phyloP scores from a whole-genome alignment of 83 land plant species.

The Picea abies region DNA sequence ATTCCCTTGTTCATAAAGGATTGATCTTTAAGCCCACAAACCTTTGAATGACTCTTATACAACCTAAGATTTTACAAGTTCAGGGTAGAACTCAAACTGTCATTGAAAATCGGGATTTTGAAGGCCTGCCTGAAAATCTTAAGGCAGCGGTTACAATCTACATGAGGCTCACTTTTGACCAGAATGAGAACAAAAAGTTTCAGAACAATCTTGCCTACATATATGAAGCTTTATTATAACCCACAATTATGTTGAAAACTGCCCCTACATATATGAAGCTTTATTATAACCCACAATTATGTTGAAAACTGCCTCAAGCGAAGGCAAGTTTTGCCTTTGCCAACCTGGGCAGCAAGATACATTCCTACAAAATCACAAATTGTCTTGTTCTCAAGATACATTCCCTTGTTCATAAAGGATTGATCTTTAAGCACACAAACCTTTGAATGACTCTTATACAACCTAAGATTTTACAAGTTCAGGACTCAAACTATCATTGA shows the following conservation, averaged over 20 bases:
- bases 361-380: not conserved
- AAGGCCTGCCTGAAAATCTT: conserved; percentile 21
- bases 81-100: too few species aligned
- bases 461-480: too few species aligned
- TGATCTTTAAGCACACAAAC: not conserved
- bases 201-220: not conserved
- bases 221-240: conserved; percentile 5
- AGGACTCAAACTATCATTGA: too few species aligned
- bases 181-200: not conserved
- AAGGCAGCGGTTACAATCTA: not conserved
- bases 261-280: too few species aligned
- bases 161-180: not conserved
- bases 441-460: too few species aligned
- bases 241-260: conserved; percentile 21
- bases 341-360: conserved; percentile 56
- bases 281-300: not conserved
- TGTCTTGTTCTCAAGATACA: not conserved
- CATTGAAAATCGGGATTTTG: too few species aligned
- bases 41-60: too few species aligned
- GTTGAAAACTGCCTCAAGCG: conserved; percentile 49
- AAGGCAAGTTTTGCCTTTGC: conserved; percentile 41
- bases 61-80: too few species aligned
- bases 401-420: not conserved
- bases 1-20: not conserved
- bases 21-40: not conserved